Conservation (phyloP, 2,329 filamentous ascomycete species). For the Sclerotinia trifoliorum region DNA sequence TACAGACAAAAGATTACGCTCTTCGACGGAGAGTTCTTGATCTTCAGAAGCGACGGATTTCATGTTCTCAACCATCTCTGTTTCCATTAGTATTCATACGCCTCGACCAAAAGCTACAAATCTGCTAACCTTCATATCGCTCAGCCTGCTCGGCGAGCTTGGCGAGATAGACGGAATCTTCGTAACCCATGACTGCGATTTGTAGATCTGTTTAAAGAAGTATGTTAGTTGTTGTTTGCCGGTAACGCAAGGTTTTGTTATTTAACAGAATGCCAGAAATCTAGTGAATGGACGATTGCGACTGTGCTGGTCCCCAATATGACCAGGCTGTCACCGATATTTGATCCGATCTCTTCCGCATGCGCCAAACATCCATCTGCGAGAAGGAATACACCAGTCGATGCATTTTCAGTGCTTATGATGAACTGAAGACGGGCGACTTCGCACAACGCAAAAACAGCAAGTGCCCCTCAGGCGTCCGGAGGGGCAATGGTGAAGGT, state of each 20-base stretch:
- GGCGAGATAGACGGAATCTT: constrained; percentile 98
- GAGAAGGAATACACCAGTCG: constrained; percentile 6
- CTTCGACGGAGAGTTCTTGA: constrained; percentile 82
- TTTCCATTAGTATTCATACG: constrained; percentile 26
- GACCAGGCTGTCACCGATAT: constrained; percentile 15
- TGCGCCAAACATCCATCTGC: constrained; percentile 19
- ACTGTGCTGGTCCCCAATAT: neutral
- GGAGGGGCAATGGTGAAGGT: constrained; percentile 32
- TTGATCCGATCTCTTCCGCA: constrained; percentile 14
- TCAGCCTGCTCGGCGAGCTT: constrained; percentile 99
- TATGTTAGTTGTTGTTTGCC: constrained; percentile 22
- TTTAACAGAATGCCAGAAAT: constrained; percentile 1
- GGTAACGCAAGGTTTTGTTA: neutral
- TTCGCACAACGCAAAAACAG: constrained; percentile 1
- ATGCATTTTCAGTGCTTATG: constrained; percentile 6
- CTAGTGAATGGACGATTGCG: constrained; percentile 2
- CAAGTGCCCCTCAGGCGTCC: constrained; percentile 34
- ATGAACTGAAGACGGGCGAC: neutral
- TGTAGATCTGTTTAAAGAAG: constrained; percentile 25
- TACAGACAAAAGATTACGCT: constrained; percentile 95
- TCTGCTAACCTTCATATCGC: constrained; percentile 93
- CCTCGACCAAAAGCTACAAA: constrained; percentile 9
- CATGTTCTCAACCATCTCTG: constrained; percentile 99
- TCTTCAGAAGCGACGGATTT: constrained; percentile 92
- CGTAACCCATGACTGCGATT: constrained; percentile 85